phyloP scores from a whole-genome alignment of 1,284 basidiomycete genomes.

The Melampsora americana region DNA sequence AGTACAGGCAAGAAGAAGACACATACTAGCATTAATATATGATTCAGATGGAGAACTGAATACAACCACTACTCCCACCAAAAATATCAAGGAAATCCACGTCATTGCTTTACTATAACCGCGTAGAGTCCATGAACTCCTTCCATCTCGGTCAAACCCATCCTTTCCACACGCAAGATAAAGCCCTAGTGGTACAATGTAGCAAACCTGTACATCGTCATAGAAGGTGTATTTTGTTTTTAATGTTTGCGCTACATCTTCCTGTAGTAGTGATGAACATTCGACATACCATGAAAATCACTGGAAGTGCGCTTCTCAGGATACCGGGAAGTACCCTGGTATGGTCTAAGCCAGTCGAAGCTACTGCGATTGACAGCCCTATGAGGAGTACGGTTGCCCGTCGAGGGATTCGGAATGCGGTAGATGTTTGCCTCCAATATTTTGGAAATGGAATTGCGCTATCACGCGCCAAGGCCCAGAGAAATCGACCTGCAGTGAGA shows the following conservation, averaged over 20 bases:
- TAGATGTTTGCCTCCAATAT: constrained; percentile 12
- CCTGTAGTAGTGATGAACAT: not conserved
- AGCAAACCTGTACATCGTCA: constrained; percentile 12
- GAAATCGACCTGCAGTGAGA: constrained; percentile 31
- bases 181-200: constrained; percentile 22
- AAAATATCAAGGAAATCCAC: not conserved
- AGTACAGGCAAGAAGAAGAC: not conserved
- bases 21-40: not conserved
- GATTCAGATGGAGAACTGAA: not conserved
- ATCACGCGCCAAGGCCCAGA: constrained; percentile 43
- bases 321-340: not conserved
- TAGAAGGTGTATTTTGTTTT: not conserved
- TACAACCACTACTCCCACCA: constrained; percentile 9
- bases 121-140: constrained; percentile 29
- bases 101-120: constrained; percentile 27
- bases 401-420: constrained; percentile 11
- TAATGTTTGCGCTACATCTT: not conserved
- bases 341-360: not conserved
- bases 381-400: constrained; percentile 24
- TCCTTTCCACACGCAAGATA: constrained; percentile 27
- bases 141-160: constrained; percentile 29
- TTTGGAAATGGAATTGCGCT: constrained; percentile 16
- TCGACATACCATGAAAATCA: not conserved
- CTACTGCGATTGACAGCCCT: not conserved
- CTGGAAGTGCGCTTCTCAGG: not conserved